Evolutionary conservation across 495 filamentous ascomycete genomes (phyloP), one percentile per base, ranked within the genome.

Genomic region (Xanthoparmelia taractica): DNA sequence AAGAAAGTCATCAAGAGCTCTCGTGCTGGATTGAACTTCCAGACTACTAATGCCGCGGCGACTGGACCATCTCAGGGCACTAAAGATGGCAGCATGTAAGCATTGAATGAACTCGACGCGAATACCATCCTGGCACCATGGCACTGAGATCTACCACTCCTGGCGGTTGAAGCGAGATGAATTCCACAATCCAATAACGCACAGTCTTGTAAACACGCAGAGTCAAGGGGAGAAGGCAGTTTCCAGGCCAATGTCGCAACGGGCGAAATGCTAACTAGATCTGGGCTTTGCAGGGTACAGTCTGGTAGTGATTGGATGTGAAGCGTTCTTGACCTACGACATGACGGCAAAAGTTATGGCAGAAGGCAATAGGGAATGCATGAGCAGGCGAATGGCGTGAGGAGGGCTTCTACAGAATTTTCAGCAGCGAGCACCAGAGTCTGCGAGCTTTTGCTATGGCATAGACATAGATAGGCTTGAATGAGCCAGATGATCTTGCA

Each of bases 1-100:
- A 89, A 96, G 77, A 81, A 80, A 54, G 84, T 92, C 43, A 90
- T 96, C 78, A 92, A 92, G 77, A 90, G 84, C 66, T 83, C 82
- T 52, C 82, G 91, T 58, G 85, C 89, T 38, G 84, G 84, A 65
- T 76, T 82, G 3, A 82, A 80, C 58, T 88, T 82, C 57, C 65
- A 62, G 60, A 27, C 60, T 25, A 25, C 25, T 27, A 31, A 20
- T 34, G 25, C 47, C 12, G 4, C 7, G 13, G 25, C 47, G 25
- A 29, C 0, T 50, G 25, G 47, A 10, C 23, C 45, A 48, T 7
- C 45, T 13, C 25, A 6, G 20, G 29, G 23, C 36, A 17, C 40
- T 18, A 50, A 15, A 31, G 65, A 67, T 45, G 17, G 60, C 18
- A 63, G 29, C 18, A 67, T 67, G 65, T 67, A 58, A 67, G 57